phyloP scores from a whole-genome alignment of 73 alveolate genomes.

The Paramecium primaurelia region DNA sequence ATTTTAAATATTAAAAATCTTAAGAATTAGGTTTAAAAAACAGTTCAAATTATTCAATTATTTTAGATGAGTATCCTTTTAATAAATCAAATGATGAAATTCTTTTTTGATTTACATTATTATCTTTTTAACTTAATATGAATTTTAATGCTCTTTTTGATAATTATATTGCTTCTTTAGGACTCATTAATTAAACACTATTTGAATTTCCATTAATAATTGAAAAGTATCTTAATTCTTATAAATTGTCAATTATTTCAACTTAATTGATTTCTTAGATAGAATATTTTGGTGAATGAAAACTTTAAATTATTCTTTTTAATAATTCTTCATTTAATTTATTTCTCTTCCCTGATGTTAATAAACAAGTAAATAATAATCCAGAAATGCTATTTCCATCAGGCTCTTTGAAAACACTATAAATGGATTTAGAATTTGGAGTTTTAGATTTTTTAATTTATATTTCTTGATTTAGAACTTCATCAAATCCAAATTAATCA shows the following conservation, averaged over 20 bases:
- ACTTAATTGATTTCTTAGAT: background rate
- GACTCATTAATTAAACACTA: constrained; percentile 3
- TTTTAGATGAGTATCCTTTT: background rate
- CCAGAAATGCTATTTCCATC: background rate
- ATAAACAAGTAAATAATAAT: background rate
- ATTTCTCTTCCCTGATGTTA: background rate
- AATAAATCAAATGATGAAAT: background rate
- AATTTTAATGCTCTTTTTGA: constrained; percentile 17
- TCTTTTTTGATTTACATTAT: background rate
- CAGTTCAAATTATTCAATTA: background rate
- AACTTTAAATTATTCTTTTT: background rate
- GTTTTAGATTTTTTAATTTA: background rate
- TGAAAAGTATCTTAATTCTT: constrained; percentile 42
- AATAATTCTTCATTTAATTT: constrained; percentile 3
- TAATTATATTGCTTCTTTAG: constrained; percentile 30
- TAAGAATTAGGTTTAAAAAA: background rate
- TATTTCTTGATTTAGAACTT: background rate
- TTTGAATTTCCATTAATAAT: constrained; percentile 45
- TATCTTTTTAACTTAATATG: background rate
- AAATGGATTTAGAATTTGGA: background rate
- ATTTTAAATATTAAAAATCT: background rate
- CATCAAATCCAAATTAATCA: background rate
- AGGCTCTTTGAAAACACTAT: background rate
- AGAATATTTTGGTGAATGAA: background rate
- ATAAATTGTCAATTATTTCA: constrained; percentile 37